Evolutionary conservation across 192 early-diverging fungal species (phyloP).

Genomic region (Chytriomyces sp.): DNA sequence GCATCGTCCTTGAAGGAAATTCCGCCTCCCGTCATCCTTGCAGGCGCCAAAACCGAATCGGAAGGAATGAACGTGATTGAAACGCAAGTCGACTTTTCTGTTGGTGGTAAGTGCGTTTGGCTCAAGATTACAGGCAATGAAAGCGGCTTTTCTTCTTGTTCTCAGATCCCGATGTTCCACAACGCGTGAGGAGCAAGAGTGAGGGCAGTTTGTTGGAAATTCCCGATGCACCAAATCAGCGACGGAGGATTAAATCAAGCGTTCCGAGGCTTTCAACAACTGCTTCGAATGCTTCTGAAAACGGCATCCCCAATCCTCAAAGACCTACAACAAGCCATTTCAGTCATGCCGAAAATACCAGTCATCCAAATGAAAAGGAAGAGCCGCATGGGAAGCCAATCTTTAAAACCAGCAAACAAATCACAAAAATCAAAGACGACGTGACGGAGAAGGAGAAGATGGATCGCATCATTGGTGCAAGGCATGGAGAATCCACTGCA

Average conservation of each 20-base stretch:
- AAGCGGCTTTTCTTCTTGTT: neutral
- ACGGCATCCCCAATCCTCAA: neutral
- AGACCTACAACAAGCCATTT: neutral
- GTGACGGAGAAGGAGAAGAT: neutral
- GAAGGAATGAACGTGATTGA: too few relatives aligned
- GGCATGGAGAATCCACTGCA: neutral
- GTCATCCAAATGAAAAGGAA: neutral
- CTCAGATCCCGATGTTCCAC: neutral
- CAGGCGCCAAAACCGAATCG: too few relatives aligned
- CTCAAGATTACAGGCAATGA: too few relatives aligned
- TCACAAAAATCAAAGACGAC: neutral
- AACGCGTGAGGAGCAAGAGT: neutral
- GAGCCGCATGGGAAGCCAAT: neutral
- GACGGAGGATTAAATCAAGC: neutral
- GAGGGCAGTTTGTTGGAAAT: neutral
- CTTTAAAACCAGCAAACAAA: neutral
- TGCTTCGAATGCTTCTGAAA: too few relatives aligned
- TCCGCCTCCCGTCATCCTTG: neutral
- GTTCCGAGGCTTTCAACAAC: neutral
- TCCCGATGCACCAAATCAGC: neutral
- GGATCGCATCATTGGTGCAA: neutral
- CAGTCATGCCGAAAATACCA: neutral
- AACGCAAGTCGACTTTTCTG: too few relatives aligned
- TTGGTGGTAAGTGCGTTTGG: too few relatives aligned
- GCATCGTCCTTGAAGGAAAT: conserved; percentile 6